Evolutionary conservation across 352 stramenopile species (phyloP).

Genomic region (Sclerospora graminicola): DNA sequence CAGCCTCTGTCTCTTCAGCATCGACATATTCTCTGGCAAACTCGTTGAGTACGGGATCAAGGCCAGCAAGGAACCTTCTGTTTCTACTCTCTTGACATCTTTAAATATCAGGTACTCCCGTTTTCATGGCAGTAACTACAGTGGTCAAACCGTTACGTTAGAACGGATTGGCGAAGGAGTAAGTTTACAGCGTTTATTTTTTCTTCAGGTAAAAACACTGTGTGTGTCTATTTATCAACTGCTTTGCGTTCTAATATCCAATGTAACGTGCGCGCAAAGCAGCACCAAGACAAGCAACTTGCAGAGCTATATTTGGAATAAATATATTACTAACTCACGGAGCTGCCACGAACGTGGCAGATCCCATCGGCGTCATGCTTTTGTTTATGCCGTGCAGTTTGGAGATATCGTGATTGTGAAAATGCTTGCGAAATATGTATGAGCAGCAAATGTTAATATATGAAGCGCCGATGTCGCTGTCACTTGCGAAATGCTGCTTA

Average conservation of each 20-base stretch:
- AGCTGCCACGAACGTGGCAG: no score
- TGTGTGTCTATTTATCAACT: not conserved
- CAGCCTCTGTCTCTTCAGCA: conserved; percentile 11
- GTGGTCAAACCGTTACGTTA: conserved; percentile 52
- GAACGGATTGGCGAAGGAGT: conserved; percentile 71
- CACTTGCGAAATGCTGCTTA: no score
- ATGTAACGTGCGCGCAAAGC: no score
- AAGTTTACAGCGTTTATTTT: conserved; percentile 7
- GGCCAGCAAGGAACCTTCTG: conserved; percentile 11
- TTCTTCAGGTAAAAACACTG: not conserved
- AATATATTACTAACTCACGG: no score
- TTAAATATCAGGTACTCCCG: conserved; percentile 27
- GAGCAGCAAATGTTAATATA: no score
- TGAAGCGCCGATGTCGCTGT: no score
- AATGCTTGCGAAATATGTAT: no score
- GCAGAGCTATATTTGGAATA: no score
- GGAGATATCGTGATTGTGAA: no score
- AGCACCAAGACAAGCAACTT: no score
- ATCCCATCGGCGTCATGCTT: no score
- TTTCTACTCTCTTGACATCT: conserved; percentile 4
- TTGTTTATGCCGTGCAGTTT: no score
- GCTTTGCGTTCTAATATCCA: conserved; percentile 9
- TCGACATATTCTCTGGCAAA: conserved; percentile 51
- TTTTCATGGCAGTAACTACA: conserved; percentile 62
- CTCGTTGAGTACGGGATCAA: conserved; percentile 55